These are phyloP conservation scores for Chaetomium cochliodes DNA, from an alignment of 495 filamentous ascomycete genomes.

Conservation along the genomic window DNA sequence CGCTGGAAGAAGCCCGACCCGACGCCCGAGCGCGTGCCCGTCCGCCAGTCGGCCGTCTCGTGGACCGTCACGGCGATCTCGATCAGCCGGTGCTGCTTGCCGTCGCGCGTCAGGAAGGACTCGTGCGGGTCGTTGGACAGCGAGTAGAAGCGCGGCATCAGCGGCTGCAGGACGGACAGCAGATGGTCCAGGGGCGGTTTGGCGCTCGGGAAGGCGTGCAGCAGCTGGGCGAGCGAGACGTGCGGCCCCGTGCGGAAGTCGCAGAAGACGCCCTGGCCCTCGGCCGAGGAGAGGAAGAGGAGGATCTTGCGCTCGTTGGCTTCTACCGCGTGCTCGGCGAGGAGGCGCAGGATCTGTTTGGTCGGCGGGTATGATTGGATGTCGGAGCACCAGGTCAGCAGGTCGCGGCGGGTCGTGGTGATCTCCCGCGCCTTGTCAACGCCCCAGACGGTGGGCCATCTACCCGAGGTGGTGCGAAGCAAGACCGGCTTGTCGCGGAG, in stretches of 20 bases:
- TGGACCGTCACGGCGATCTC: conserved; percentile 95
- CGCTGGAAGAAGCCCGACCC: conserved; percentile 85
- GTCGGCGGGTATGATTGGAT: conserved; percentile 89
- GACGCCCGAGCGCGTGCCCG: conserved; percentile 64
- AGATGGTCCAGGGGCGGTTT: conserved; percentile 81
- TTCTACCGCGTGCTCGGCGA: conserved; percentile 81
- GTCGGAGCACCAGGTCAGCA: conserved; percentile 93
- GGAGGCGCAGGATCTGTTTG: conserved; percentile 78
- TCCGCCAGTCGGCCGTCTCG: conserved; percentile 76
- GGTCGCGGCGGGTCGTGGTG: conserved; percentile 81
- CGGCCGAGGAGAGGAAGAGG: conserved; percentile 77
- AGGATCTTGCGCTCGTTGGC: conserved; percentile 84
- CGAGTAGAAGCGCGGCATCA: conserved; percentile 98
- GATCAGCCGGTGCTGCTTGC: conserved; percentile 74
- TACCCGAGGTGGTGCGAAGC: conserved; percentile 71
- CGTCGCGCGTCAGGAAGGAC: conserved; percentile 65
- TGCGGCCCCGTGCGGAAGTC: conserved; percentile 89
- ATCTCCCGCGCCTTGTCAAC: conserved; percentile 81
- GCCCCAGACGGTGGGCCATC: conserved; percentile 98
- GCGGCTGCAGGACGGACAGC: conserved; percentile 72
- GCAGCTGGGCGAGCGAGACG: conserved; percentile 76
- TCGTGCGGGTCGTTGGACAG: conserved; percentile 92
- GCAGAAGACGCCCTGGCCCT: conserved; percentile 92
- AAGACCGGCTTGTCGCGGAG: conserved; percentile 78
- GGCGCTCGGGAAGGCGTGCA: conserved; percentile 87